A percentile compares a stretch with the other conserved stretches of the same genome.
Evolutionary conservation across 208 protist species (phyloP).

Genomic region (Acanthamoeba lenticulata): DNA sequence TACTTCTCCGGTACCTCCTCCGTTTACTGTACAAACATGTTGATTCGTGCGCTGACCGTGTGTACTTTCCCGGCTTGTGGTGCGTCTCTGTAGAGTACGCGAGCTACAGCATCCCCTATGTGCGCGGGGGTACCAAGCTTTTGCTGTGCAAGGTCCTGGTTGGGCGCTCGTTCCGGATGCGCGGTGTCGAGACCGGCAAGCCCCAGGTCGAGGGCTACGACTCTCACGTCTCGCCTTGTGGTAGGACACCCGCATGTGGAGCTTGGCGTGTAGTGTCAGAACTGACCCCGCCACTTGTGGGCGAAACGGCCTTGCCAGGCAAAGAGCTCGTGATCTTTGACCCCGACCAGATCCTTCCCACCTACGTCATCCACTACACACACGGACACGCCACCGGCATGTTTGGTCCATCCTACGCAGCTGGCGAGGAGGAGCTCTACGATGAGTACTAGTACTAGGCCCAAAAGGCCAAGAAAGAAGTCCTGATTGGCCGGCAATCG

Average conservation of each 20-base stretch:
- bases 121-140: conserved; percentile 24
- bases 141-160: conserved; percentile 58
- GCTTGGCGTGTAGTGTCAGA: too few relatives aligned
- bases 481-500: too few relatives aligned
- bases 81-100: background rate
- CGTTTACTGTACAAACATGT: background rate
- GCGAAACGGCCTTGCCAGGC: too few relatives aligned
- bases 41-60: background rate
- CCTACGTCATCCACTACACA: conserved; percentile 57
- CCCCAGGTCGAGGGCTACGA: conserved; percentile 2
- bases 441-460: too few relatives aligned
- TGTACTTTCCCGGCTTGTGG: too few relatives aligned
- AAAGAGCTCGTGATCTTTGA: conserved; percentile 14
- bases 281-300: too few relatives aligned
- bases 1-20: conserved; percentile 37
- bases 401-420: too few relatives aligned
- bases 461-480: too few relatives aligned
- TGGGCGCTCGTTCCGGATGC: background rate
- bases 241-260: too few relatives aligned
- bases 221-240: conserved; percentile 39
- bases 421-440: too few relatives aligned
- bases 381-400: too few relatives aligned
- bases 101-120: conserved; percentile 56
- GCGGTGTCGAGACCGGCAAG: background rate
- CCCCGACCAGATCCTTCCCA: conserved; percentile 36